Base-by-base conservation (phyloP, 495 filamentous ascomycete species). In the Aspergillus avenaceus region DNA sequence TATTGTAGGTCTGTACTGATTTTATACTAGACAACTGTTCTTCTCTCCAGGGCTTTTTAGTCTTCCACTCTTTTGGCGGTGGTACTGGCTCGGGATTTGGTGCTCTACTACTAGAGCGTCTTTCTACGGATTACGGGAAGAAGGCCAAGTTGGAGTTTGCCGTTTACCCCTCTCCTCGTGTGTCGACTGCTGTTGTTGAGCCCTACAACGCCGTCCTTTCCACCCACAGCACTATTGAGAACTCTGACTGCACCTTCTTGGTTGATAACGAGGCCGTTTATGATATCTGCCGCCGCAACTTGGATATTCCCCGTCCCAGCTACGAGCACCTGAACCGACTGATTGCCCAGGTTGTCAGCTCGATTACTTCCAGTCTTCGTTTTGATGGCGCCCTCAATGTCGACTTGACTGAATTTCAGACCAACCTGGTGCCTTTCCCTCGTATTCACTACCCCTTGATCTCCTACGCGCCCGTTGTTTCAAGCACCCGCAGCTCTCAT, bases 131-230 rank as follows among this genome's bases (percentile, higher is more conserved):
- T 69, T 95, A 92, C 62, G 88, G 84, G 68, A 95, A 93, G 83
- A 95, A 95, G 80, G 89, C 83, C 75, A 95, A 95, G 79, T 84
- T 95, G 40, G 90, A 95, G 68, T 95, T 95, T 70, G 82, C 88
- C 38, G 82, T 95, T 59, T 95, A 95, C 72, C 90, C 90, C 18
- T 85, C 90, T 26, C 89, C 89, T 36, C 84, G 86, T 40, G 85
- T 91, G 36, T 88, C 90, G 5, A 92, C 88, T 29, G 87, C 90
- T 14, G 89, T 95, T 38, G 90, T 95, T 25, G 90, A 95, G 80
- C 90, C 90, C 13, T 95, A 95, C 82, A 95, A 95, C 62, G 87
- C 90, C 41, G 89, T 95, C 49, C 78, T 95, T 28, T 89, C 86
- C 41, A 95, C 90, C 45, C 90, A 95, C 78, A 92, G 87, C 72